Conservation (phyloP, 352 stramenopile species). For the Aphanomyces astaci region DNA sequence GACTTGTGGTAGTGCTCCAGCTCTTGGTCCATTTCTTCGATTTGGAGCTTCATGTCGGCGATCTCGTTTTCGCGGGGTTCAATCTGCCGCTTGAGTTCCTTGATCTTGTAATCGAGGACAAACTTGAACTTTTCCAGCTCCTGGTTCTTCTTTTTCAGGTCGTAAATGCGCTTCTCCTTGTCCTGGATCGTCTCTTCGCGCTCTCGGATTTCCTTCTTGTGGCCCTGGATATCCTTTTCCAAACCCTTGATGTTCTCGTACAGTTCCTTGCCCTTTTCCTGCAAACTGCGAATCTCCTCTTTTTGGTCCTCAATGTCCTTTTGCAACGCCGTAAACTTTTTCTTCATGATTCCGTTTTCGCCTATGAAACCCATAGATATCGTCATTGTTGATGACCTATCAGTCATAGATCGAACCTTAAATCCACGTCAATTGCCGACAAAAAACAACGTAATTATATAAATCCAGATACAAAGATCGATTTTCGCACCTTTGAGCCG, state of each 20-base stretch:
- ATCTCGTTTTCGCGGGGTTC: slow-evolving; percentile 93
- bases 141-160: slow-evolving; percentile 94
- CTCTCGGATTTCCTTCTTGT: slow-evolving; percentile 92
- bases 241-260: slow-evolving; percentile 77
- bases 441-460: no score
- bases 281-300: slow-evolving; percentile 80
- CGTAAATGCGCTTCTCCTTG: slow-evolving; percentile 93
- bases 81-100: slow-evolving; percentile 92
- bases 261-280: slow-evolving; percentile 84
- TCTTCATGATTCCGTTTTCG: slow-evolving; percentile 93
- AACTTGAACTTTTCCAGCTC: slow-evolving; percentile 96
- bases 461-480: no score
- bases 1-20: slow-evolving; percentile 93
- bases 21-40: slow-evolving; percentile 94
- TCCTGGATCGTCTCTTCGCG: slow-evolving; percentile 92
- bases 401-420: no score
- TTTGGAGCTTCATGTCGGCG: slow-evolving; percentile 88
- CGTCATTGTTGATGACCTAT: no score
- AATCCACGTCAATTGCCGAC: no score
- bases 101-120: slow-evolving; percentile 95
- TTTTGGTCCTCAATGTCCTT: slow-evolving; percentile 90
- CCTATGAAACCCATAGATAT: slow-evolving; percentile 7
- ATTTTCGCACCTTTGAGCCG: slow-evolving; percentile 61
- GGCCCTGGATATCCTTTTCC: slow-evolving; percentile 87
- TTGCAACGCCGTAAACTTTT: slow-evolving; percentile 84